Conservation (phyloP, 495 filamentous ascomycete species). For the Aspergillus olivimuriae region DNA sequence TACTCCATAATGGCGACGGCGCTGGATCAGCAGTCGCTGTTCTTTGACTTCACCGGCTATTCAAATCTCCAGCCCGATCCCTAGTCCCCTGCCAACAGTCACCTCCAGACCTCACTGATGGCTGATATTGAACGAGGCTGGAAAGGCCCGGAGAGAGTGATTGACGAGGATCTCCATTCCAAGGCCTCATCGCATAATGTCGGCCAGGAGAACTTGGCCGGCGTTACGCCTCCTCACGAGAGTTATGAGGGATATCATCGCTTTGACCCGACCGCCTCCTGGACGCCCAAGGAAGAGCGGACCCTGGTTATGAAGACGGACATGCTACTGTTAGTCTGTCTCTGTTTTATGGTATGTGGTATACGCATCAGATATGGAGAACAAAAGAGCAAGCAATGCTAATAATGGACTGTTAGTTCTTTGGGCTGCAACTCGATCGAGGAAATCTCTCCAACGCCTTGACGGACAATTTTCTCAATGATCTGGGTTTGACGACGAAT, state of each 20-base stretch:
- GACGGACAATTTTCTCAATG: conserved; percentile 47
- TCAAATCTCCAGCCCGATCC: no score
- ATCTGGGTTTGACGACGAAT: conserved; percentile 46
- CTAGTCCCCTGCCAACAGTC: no score
- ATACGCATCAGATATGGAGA: background rate
- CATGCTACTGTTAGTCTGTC: conserved; percentile 39
- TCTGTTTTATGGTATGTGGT: conserved; percentile 29
- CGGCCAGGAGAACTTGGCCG: conserved; percentile 19
- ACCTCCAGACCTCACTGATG: conserved; percentile 1
- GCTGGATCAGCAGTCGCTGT: no score
- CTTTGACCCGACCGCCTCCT: conserved; percentile 44
- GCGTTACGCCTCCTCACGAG: conserved; percentile 17
- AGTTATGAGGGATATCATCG: conserved; percentile 43
- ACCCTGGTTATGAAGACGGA: conserved; percentile 44
- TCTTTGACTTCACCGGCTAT: no score
- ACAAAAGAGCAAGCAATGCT: background rate
- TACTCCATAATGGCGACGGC: background rate
- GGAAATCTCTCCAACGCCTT: conserved; percentile 48
- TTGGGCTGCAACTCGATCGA: conserved; percentile 50
- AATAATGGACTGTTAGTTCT: conserved; percentile 31
- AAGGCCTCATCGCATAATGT: conserved; percentile 9
- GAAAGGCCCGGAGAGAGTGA: conserved; percentile 3
- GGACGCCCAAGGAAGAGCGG: conserved; percentile 48
- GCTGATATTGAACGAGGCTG: conserved; percentile 13
- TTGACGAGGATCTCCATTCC: conserved; percentile 7